A percentile compares a stretch with the other conserved stretches of the same genome.
Conservation (phyloP, 768 basidiomycete genomes). For the Hemileccinum rubropunctum region DNA sequence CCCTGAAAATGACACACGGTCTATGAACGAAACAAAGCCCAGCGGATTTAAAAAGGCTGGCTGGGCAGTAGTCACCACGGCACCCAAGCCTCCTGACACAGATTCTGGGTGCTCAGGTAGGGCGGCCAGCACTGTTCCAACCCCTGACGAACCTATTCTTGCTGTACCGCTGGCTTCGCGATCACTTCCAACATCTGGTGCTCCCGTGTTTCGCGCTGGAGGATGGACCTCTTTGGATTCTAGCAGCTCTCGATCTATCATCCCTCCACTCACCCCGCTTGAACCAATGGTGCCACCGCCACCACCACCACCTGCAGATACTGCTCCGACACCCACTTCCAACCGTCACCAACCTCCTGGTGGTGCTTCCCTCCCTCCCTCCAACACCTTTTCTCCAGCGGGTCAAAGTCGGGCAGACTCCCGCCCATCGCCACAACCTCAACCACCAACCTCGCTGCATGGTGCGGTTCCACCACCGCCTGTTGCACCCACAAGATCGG, state of each 20-base stretch:
- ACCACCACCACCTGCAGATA: constrained; percentile 17
- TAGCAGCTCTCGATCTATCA: constrained; percentile 32
- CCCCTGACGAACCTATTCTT: constrained; percentile 9
- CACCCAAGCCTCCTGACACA: constrained; percentile 9
- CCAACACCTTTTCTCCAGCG: constrained; percentile 4
- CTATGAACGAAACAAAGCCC: constrained; percentile 16
- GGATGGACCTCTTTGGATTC: constrained; percentile 70
- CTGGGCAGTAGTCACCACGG: constrained; percentile 42
- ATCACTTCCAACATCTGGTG: constrained; percentile 19
- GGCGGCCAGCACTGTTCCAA: constrained; percentile 20
- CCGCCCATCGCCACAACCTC: constrained; percentile 11
- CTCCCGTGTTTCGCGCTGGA: constrained; percentile 54
- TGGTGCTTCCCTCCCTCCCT: constrained; percentile 11
- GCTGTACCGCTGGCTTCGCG: constrained; percentile 16
- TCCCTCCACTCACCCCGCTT: constrained; percentile 22
- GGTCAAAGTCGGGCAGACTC: constrained; percentile 3
- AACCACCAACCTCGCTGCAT: constrained; percentile 8
- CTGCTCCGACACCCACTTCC: neutral
- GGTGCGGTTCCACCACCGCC: constrained; percentile 22
- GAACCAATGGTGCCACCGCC: constrained; percentile 9
- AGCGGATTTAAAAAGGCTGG: constrained; percentile 44
- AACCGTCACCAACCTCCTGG: constrained; percentile 11
- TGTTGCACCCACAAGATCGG: constrained; percentile 31
- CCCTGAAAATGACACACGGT: constrained; percentile 19
- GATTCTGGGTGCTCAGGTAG: constrained; percentile 13